phyloP scores from a whole-genome alignment of 371 early-diverging fungal species.

The Rhizomucor miehei region DNA sequence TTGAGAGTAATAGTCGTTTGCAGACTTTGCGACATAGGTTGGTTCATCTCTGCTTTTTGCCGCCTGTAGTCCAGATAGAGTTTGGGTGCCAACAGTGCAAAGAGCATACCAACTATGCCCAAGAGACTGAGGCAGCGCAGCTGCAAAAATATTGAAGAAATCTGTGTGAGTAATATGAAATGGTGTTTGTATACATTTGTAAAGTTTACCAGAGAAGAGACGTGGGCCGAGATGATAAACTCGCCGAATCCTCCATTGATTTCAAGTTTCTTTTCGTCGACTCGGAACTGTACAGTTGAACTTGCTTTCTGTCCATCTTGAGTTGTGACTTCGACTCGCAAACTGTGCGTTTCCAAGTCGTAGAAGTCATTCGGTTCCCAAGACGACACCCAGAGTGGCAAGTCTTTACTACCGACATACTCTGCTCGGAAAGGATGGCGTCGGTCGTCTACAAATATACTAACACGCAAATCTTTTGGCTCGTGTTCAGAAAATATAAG shows the following conservation, averaged over 20 bases:
- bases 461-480: slow-evolving; percentile 3
- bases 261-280: slow-evolving; percentile 55
- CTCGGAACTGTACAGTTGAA: slow-evolving; percentile 51
- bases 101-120: slow-evolving; percentile 13
- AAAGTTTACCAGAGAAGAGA: slow-evolving; percentile 46
- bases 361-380: slow-evolving; percentile 71
- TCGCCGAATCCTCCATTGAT: slow-evolving; percentile 70
- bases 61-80: slow-evolving; percentile 10
- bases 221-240: slow-evolving; percentile 64
- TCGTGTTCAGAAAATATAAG: slow-evolving; percentile 11
- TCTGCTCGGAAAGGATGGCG: slow-evolving; percentile 14
- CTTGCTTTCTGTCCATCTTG: slow-evolving; percentile 35
- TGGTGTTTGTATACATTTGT: too few species aligned
- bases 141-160: slow-evolving; percentile 10
- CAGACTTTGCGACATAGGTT: slow-evolving; percentile 4
- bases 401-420: slow-evolving; percentile 27
- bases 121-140: slow-evolving; percentile 21
- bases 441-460: slow-evolving; percentile 10
- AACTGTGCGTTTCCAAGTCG: slow-evolving; percentile 58
- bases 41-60: slow-evolving; percentile 2
- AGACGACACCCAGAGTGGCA: slow-evolving; percentile 68
- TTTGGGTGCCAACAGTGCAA: slow-evolving; percentile 28
- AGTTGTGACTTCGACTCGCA: slow-evolving; percentile 59
- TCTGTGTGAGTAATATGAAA: too few species aligned
- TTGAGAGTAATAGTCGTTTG: slow-evolving; percentile 12